These are phyloP conservation scores for Gaertneriomyces sp. DNA, from an alignment of 192 early-diverging fungal species.

Conservation along the genomic window DNA sequence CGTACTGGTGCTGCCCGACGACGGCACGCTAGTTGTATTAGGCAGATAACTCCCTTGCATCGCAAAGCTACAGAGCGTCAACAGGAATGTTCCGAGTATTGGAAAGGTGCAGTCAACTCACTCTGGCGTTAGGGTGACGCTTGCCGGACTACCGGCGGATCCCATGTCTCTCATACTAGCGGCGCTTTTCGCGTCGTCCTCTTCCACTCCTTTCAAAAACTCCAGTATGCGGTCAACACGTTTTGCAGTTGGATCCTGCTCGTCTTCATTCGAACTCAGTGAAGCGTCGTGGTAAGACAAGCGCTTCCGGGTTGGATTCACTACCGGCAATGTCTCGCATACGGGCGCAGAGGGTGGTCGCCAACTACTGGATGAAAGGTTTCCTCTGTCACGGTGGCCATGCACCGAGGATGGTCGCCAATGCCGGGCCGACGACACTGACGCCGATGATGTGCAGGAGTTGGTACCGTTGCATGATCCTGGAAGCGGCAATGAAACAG, in stretches of 20 bases:
- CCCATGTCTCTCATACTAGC: constrained; percentile 3
- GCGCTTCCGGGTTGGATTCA: not conserved
- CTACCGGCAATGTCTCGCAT: not conserved
- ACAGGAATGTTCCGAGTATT: too few relatives aligned
- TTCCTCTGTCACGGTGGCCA: not conserved
- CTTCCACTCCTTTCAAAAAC: constrained; percentile 47
- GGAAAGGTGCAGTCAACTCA: too few relatives aligned
- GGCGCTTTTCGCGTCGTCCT: constrained; percentile 25
- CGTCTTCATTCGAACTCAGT: not conserved
- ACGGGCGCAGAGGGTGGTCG: not conserved
- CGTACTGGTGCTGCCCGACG: too few relatives aligned
- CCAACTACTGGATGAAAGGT: not conserved
- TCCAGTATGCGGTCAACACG: constrained; percentile 49
- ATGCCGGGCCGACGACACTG: not conserved
- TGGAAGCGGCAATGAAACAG: too few relatives aligned
- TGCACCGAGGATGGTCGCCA: not conserved
- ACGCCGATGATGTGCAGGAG: too few relatives aligned
- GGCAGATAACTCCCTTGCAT: too few relatives aligned
- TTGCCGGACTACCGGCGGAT: too few relatives aligned
- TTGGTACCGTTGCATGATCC: too few relatives aligned
- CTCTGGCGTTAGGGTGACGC: too few relatives aligned
- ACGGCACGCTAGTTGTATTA: too few relatives aligned
- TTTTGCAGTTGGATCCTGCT: constrained; percentile 26
- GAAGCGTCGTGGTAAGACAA: not conserved
- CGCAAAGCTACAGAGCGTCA: too few relatives aligned